These are phyloP conservation scores for Aspergillus neotritici DNA, from an alignment of 2,329 filamentous ascomycete species.

Conservation along the genomic window DNA sequence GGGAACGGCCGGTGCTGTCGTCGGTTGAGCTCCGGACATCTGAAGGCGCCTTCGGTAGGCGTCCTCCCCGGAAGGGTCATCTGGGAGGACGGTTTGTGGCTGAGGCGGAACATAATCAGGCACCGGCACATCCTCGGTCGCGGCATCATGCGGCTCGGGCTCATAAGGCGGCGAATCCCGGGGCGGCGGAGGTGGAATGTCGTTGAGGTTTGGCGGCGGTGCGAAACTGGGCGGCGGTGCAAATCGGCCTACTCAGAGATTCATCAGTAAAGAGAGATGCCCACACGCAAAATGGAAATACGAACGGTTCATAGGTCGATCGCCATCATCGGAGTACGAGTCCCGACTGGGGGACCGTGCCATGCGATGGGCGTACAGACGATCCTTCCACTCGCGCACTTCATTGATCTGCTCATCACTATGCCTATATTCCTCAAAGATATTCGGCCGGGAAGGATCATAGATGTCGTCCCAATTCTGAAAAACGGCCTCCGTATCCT, in stretches of 20 bases:
- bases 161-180: slow-evolving; percentile 21
- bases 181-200: slow-evolving; percentile 26
- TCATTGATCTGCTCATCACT: slow-evolving; percentile 80
- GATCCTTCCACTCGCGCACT: slow-evolving; percentile 76
- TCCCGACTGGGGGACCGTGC: slow-evolving; percentile 41
- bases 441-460: slow-evolving; percentile 75
- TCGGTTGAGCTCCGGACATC: slow-evolving; percentile 19
- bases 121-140: slow-evolving; percentile 22
- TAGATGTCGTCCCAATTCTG: slow-evolving; percentile 90
- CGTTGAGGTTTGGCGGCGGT: slow-evolving; percentile 44
- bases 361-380: slow-evolving; percentile 67
- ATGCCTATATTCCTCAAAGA: slow-evolving; percentile 74
- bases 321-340: slow-evolving; percentile 48
- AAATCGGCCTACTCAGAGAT: slow-evolving; percentile 39
- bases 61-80: slow-evolving; percentile 21
- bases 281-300: neutral
- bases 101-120: slow-evolving; percentile 20
- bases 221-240: slow-evolving; percentile 50
- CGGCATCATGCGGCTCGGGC: slow-evolving; percentile 41
- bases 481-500: slow-evolving; percentile 51
- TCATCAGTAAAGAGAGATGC: neutral
- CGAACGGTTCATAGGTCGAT: slow-evolving; percentile 45
- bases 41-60: slow-evolving; percentile 23
- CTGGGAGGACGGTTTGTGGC: slow-evolving; percentile 27
- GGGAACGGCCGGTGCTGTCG: slow-evolving; percentile 21